Percentiles rank a stretch among this genome's conserved stretches.
Evolutionary conservation across 2,329 filamentous ascomycete genomes (phyloP).

Genomic region (Aspergillus sp.): DNA sequence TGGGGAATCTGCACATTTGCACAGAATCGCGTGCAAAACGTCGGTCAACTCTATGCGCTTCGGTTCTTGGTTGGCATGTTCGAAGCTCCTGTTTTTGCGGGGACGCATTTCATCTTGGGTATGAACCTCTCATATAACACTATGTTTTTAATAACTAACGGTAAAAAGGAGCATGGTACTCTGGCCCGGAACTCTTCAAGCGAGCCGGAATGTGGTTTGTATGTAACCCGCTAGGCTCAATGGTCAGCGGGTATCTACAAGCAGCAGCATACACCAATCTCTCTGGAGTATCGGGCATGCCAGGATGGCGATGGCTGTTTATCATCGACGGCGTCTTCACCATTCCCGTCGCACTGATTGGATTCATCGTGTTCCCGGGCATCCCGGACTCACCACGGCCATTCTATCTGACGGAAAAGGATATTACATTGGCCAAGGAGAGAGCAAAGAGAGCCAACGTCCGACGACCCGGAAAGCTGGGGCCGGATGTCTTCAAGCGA

Average conservation of each 20-base stretch:
- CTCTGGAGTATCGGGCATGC: slow-evolving; percentile 43
- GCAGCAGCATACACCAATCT: slow-evolving; percentile 49
- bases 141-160: not conserved
- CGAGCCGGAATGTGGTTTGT: slow-evolving; percentile 51
- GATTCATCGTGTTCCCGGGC: slow-evolving; percentile 44
- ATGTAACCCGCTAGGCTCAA: slow-evolving; percentile 47
- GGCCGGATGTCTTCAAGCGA: slow-evolving; percentile 40
- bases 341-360: slow-evolving; percentile 49
- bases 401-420: slow-evolving; percentile 30
- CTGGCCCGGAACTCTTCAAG: slow-evolving; percentile 45
- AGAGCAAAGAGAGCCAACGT: slow-evolving; percentile 20
- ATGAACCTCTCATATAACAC: not conserved
- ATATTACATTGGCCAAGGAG: slow-evolving; percentile 33
- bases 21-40: slow-evolving; percentile 25
- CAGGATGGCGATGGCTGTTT: slow-evolving; percentile 52
- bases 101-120: slow-evolving; percentile 28
- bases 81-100: slow-evolving; percentile 27
- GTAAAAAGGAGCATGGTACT: slow-evolving; percentile 35
- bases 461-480: slow-evolving; percentile 36
- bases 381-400: slow-evolving; percentile 37
- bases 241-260: slow-evolving; percentile 54
- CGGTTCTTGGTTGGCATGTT: slow-evolving; percentile 29
- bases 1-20: slow-evolving; percentile 32
- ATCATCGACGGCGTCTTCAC: slow-evolving; percentile 54
- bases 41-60: slow-evolving; percentile 27